Percentiles rank a stretch among this genome's conserved stretches.
phyloP scores from a whole-genome alignment of 495 filamentous ascomycete species.

The Aspergillus conjunctus region DNA sequence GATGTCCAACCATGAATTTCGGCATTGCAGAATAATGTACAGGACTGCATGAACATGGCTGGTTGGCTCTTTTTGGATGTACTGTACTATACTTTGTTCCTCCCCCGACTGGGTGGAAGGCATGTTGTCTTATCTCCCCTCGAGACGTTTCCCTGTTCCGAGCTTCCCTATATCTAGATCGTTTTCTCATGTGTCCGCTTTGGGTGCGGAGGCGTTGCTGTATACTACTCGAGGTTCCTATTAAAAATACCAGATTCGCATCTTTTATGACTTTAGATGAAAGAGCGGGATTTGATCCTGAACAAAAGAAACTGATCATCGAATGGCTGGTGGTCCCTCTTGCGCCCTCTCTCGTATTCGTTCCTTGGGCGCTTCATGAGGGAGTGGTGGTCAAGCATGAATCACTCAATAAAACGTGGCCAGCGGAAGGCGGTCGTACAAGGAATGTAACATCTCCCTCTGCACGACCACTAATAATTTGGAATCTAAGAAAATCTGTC shows the following conservation, averaged over 20 bases:
- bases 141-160: not conserved
- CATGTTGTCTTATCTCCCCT: constrained; percentile 2
- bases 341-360: too few species aligned
- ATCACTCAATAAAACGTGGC: too few species aligned
- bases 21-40: not conserved
- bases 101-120: constrained; percentile 26
- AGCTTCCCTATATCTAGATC: constrained; percentile 4
- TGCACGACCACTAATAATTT: not conserved
- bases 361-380: not conserved
- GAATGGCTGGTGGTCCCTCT: too few species aligned
- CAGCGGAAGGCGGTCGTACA: too few species aligned
- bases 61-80: constrained; percentile 9
- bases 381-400: not conserved
- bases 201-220: constrained; percentile 25
- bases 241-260: not conserved
- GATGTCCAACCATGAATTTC: not conserved
- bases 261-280: not conserved
- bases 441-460: too few species aligned
- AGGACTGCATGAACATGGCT: not conserved
- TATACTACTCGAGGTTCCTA: constrained; percentile 23
- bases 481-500: not conserved
- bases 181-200: constrained; percentile 14
- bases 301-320: too few species aligned
- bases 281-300: not conserved
- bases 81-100: constrained; percentile 31